Evolutionary conservation across 441 rosid genomes (phyloP), one percentile per base, ranked within the genome.

Genomic region (Croton setiger): DNA sequence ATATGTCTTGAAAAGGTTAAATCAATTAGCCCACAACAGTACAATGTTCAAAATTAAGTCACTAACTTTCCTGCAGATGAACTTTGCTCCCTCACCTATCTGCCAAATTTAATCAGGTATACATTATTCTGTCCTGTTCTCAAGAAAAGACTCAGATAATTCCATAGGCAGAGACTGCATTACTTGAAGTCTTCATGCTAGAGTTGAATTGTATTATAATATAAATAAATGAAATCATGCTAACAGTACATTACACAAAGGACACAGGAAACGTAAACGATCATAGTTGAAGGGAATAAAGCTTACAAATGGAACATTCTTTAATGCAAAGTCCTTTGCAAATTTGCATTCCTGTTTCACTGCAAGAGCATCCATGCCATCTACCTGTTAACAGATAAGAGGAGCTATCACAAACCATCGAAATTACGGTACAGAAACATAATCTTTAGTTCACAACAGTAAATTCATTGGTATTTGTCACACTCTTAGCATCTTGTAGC

Each of bases 271-370:
- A 64, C 15, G 37, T 53, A 64, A 35, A 4, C 1, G 31, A 37
- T 10, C 55, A 60, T 4, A 72, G 66, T 23, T 35, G 7, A 12
- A 60, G 18, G 65, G 59, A 48, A 44, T 53, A 66, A 41, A 72
- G 83, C 96, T 88, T 79, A 94, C 98, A 60, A 94, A 84, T 51
- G 99, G 99, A 66, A 97, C 98, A 84, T 89, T 90, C 84, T 90
- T 92, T 74, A 90, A 81, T 5, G 83, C 96, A 75, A 86, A 86
- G 76, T 90, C 97, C 85, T 94, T 94, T 20, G 99, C 98, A 72
- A 90, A 92, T 79, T 84, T 86, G 85, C 98, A 94, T 7, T 94
- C 98, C 76, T 94, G 97, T 69, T 94, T 94, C 80, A 94, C 99
- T 66, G 97, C 97, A 55, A 94, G 72, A 47, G 75, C 94, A 84